Percentiles rank a stretch among this genome's conserved stretches.
These are phyloP conservation scores for Amphirosellinia nigrospora DNA, from an alignment of 495 filamentous ascomycete genomes.

Conservation along the genomic window DNA sequence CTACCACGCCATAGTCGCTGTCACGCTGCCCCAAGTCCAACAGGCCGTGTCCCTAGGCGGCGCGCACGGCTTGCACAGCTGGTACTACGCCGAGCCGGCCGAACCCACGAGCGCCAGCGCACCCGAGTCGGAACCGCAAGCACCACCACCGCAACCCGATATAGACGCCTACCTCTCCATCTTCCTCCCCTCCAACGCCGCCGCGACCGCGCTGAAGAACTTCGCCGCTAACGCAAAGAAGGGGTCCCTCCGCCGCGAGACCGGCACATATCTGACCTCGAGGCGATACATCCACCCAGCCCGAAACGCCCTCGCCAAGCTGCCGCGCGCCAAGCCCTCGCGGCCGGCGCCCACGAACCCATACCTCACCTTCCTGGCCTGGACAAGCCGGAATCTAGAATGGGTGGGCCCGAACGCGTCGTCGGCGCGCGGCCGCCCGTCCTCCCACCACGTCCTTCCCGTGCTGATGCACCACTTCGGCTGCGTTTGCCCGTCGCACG, in stretches of 20 bases:
- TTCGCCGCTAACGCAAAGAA: slow-evolving; percentile 65
- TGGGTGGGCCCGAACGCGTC: slow-evolving; percentile 58
- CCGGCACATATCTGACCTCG: slow-evolving; percentile 54
- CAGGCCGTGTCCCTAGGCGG: slow-evolving; percentile 52
- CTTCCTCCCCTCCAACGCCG: slow-evolving; percentile 57
- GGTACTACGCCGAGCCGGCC: slow-evolving; percentile 51
- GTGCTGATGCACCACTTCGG: slow-evolving; percentile 73
- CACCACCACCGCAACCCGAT: slow-evolving; percentile 55
- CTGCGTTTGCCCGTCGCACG: slow-evolving; percentile 64
- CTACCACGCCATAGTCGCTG: slow-evolving; percentile 62
- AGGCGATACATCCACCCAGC: slow-evolving; percentile 47
- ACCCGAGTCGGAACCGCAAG: slow-evolving; percentile 24
- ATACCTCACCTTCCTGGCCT: slow-evolving; percentile 62
- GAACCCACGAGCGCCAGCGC: slow-evolving; percentile 37
- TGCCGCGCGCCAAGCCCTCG: slow-evolving; percentile 45
- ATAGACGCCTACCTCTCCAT: slow-evolving; percentile 63
- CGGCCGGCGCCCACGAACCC: slow-evolving; percentile 55
- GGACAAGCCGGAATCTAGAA: slow-evolving; percentile 49
- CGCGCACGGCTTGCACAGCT: slow-evolving; percentile 48
- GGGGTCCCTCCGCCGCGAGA: slow-evolving; percentile 54
- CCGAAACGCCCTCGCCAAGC: slow-evolving; percentile 35
- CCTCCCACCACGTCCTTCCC: slow-evolving; percentile 62
- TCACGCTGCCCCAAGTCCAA: slow-evolving; percentile 60
- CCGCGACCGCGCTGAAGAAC: slow-evolving; percentile 57
- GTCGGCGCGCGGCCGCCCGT: slow-evolving; percentile 39